These are phyloP conservation scores for Sabuloglossum arenarium DNA, from an alignment of 495 filamentous ascomycete genomes.

Conservation along the genomic window DNA sequence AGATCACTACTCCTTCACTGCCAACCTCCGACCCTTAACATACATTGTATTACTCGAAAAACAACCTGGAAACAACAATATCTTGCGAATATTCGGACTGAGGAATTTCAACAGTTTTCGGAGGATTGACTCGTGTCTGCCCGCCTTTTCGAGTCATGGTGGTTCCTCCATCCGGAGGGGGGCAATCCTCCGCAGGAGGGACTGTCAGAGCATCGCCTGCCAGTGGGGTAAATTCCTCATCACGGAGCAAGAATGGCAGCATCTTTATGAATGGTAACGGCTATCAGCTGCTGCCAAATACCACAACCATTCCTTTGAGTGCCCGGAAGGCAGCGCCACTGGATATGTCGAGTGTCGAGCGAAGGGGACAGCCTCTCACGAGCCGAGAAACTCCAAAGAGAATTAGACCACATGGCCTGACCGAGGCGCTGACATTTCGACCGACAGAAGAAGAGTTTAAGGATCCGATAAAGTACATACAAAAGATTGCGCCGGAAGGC, in stretches of 20 bases:
- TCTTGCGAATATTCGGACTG: neutral
- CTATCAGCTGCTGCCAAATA: neutral
- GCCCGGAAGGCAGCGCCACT: conserved; percentile 50
- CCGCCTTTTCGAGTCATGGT: conserved; percentile 3
- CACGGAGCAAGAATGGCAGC: conserved; percentile 3
- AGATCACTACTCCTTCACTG: neutral
- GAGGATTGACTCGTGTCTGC: neutral
- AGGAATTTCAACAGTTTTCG: neutral
- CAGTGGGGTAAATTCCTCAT: neutral
- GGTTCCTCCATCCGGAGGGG: conserved; percentile 3
- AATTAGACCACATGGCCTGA: conserved; percentile 58
- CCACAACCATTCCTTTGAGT: conserved; percentile 30
- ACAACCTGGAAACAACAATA: neutral
- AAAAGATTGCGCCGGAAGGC: conserved; percentile 70
- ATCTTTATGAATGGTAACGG: neutral
- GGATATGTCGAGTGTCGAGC: conserved; percentile 78
- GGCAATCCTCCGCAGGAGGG: neutral
- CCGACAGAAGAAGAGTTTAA: conserved; percentile 88
- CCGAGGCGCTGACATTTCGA: conserved; percentile 79
- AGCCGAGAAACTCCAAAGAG: conserved; percentile 56
- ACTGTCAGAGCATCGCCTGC: neutral
- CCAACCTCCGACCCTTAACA: neutral
- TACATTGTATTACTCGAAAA: neutral
- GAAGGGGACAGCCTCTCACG: conserved; percentile 56
- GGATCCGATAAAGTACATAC: conserved; percentile 81